Evolutionary conservation across 306 rosid genomes (phyloP).

Genomic region (Leucaena leucocephala): DNA sequence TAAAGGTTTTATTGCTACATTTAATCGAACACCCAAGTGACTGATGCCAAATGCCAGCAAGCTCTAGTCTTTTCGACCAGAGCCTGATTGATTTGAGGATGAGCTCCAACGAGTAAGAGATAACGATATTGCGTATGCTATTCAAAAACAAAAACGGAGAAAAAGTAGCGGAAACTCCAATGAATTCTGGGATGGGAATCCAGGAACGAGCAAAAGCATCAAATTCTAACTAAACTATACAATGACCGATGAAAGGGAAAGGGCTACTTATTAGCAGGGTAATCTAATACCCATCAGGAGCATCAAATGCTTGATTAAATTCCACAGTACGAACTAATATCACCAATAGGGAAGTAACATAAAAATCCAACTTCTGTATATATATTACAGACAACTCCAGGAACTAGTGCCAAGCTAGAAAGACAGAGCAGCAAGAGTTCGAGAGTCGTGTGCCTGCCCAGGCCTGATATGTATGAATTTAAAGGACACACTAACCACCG

Average conservation of each 20-base stretch:
- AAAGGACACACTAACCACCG: conserved; percentile 79
- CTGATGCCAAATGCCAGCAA: conserved; percentile 43
- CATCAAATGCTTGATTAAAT: conserved; percentile 56
- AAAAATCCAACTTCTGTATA: conserved; percentile 58
- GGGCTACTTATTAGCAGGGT: background rate
- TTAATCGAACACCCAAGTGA: conserved; percentile 46
- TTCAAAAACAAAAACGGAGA: conserved; percentile 29
- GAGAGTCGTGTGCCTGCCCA: conserved; percentile 60
- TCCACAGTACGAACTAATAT: conserved; percentile 42
- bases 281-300: conserved; percentile 16
- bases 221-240: conserved; percentile 55
- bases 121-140: background rate
- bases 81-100: conserved; percentile 30
- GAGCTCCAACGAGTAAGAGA: conserved; percentile 26
- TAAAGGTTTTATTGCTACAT: conserved; percentile 47
- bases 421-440: conserved; percentile 25
- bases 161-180: conserved; percentile 42
- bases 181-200: conserved; percentile 52
- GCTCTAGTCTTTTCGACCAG: conserved; percentile 33
- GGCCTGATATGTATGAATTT: conserved; percentile 71
- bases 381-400: conserved; percentile 54
- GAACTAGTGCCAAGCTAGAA: conserved; percentile 42
- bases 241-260: conserved; percentile 47
- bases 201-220: conserved; percentile 47
- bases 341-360: conserved; percentile 57